Percentiles rank a stretch among this genome's conserved stretches.
Evolutionary conservation across 2,329 filamentous ascomycete species (phyloP).

Genomic region (Hortaea werneckii): DNA sequence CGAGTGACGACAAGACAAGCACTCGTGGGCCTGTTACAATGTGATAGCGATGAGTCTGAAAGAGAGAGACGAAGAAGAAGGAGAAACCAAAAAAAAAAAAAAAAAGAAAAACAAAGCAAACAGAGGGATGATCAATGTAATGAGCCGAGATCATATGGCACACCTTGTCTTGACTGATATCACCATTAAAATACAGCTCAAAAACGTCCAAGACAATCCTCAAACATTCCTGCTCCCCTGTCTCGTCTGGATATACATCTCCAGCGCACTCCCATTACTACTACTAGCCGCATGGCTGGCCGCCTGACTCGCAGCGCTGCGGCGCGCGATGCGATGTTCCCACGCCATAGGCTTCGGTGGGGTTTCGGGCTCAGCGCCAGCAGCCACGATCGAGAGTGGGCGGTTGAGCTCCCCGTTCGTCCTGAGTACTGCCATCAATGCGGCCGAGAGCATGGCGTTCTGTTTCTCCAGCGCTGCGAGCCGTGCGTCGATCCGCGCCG

Average conservation of each 20-base stretch:
- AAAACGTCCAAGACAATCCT: too few species aligned
- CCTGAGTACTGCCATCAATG: slow-evolving; percentile 30
- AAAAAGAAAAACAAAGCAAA: too few species aligned
- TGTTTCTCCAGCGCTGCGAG: slow-evolving; percentile 30
- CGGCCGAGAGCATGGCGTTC: slow-evolving; percentile 30
- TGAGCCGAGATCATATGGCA: too few species aligned
- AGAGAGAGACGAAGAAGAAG: too few species aligned
- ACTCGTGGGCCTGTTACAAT: too few species aligned
- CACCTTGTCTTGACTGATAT: too few species aligned
- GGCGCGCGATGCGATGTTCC: slow-evolving; percentile 19
- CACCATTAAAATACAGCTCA: too few species aligned
- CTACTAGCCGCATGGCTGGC: slow-evolving; percentile 12
- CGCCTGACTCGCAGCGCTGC: slow-evolving; percentile 17
- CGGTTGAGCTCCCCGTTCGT: slow-evolving; percentile 28
- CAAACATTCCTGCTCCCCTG: slow-evolving; percentile 3
- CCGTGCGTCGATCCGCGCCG: slow-evolving; percentile 21
- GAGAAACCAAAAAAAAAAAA: too few species aligned
- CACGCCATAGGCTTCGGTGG: slow-evolving; percentile 18
- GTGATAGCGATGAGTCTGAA: too few species aligned
- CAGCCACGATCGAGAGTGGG: slow-evolving; percentile 9
- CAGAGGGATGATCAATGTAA: too few species aligned
- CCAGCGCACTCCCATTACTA: slow-evolving; percentile 24
- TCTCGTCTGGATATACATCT: slow-evolving; percentile 24
- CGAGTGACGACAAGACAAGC: background rate
- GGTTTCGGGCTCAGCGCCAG: slow-evolving; percentile 3